Percentiles rank a stretch among this genome's conserved stretches.
Conservation (phyloP, 2,329 filamentous ascomycete genomes). For the Fusarium cicatricum region DNA sequence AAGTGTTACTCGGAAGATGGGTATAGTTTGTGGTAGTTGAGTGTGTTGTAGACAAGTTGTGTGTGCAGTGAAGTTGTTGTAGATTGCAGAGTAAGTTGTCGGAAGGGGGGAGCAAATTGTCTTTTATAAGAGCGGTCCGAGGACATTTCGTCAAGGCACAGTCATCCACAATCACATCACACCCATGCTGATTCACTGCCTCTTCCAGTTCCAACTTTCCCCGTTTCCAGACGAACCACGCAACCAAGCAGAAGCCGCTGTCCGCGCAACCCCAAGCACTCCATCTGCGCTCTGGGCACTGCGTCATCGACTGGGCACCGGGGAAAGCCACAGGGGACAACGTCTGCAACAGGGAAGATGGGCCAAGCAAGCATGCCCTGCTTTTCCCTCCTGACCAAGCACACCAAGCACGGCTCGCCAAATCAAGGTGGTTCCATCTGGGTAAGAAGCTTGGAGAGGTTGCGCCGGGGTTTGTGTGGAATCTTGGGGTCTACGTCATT, state of each 20-base stretch:
- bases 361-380: conserved; percentile 35
- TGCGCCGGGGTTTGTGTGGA: neutral
- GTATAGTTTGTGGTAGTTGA: conserved; percentile 10
- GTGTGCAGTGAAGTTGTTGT: conserved; percentile 8
- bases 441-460: conserved; percentile 14
- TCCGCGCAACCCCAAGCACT: conserved; percentile 16
- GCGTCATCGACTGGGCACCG: conserved; percentile 46
- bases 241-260: conserved; percentile 21
- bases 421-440: neutral
- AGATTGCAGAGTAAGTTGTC: conserved; percentile 7
- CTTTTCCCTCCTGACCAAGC: conserved; percentile 27
- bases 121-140: conserved; percentile 38
- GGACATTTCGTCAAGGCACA: conserved; percentile 17
- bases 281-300: conserved; percentile 34
- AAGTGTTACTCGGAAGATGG: conserved; percentile 23
- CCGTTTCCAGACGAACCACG: conserved; percentile 8
- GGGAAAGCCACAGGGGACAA: conserved; percentile 33
- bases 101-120: conserved; percentile 32
- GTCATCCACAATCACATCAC: conserved; percentile 31
- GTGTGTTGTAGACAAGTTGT: conserved; percentile 3
- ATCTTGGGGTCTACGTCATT: conserved; percentile 31
- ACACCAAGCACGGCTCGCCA: conserved; percentile 11
- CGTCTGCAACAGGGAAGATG: conserved; percentile 9
- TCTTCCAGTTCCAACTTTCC: conserved; percentile 36
- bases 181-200: conserved; percentile 12